phyloP scores from a whole-genome alignment of 345 rosid species.

The Melastoma malabathricum region DNA sequence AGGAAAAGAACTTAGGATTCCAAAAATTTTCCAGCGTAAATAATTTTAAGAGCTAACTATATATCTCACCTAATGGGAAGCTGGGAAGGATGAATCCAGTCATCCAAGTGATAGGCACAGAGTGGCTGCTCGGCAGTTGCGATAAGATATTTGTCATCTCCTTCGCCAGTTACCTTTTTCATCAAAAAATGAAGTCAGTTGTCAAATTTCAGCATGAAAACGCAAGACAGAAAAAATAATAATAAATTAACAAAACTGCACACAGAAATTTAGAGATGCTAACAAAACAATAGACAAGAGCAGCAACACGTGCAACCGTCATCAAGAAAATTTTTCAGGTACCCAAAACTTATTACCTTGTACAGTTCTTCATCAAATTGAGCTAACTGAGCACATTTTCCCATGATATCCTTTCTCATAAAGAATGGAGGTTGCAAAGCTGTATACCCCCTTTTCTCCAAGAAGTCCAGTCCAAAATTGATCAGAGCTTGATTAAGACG shows the following conservation, averaged over 20 bases:
- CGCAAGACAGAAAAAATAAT: too few relatives aligned
- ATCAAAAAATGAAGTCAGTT: background rate
- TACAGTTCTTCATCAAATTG: slow-evolving; percentile 93
- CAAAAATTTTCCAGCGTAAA: too few relatives aligned
- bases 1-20: too few relatives aligned
- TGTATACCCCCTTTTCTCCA: slow-evolving; percentile 55
- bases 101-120: slow-evolving; percentile 80
- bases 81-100: slow-evolving; percentile 83
- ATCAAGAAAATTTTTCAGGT: too few relatives aligned
- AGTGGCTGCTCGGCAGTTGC: slow-evolving; percentile 97
- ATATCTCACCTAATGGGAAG: slow-evolving; percentile 53
- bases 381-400: slow-evolving; percentile 81
- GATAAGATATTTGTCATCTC: slow-evolving; percentile 87
- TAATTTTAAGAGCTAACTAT: too few relatives aligned
- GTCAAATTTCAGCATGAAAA: too few relatives aligned
- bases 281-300: too few relatives aligned
- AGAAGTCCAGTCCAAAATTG: slow-evolving; percentile 61
- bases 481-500: slow-evolving; percentile 89
- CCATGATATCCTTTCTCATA: slow-evolving; percentile 89
- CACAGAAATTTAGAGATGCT: too few relatives aligned
- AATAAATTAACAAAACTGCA: too few relatives aligned
- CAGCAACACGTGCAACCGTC: too few relatives aligned
- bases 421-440: slow-evolving; percentile 80
- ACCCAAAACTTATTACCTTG: slow-evolving; percentile 34
- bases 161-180: slow-evolving; percentile 84